Conservation (phyloP, 208 protist species). For the Crithidia bombi region DNA sequence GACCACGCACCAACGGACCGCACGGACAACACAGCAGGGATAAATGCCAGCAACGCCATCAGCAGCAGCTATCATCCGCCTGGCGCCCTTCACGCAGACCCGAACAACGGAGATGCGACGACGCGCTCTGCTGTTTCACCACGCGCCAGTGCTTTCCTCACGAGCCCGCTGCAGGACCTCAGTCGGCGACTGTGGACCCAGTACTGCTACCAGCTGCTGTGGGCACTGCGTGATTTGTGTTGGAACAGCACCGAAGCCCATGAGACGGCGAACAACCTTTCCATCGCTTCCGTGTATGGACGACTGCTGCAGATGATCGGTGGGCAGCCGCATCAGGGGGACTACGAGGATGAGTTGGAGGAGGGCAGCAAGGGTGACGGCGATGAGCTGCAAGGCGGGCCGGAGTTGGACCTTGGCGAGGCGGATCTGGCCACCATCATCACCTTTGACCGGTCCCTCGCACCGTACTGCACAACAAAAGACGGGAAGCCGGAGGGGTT, state of each 20-base stretch:
- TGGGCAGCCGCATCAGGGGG: conserved; percentile 18
- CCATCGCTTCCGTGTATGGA: conserved; percentile 60
- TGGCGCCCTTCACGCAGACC: conserved; percentile 5
- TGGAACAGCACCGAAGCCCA: conserved; percentile 57
- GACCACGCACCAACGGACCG: background rate
- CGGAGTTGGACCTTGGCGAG: conserved; percentile 3
- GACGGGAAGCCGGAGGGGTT: conserved; percentile 27
- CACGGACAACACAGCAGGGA: background rate
- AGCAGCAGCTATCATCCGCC: conserved; percentile 2
- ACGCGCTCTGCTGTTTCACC: conserved; percentile 12
- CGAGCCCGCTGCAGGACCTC: conserved; percentile 25
- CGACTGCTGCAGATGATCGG: conserved; percentile 53
- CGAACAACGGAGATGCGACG: conserved; percentile 11
- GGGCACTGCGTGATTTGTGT: conserved; percentile 57
- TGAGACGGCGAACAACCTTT: conserved; percentile 54
- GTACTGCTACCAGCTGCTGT: conserved; percentile 60
- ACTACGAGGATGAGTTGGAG: conserved; percentile 27
- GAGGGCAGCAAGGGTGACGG: conserved; percentile 9
- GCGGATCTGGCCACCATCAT: conserved; percentile 16
- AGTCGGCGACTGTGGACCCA: conserved; percentile 40
- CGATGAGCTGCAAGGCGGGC: background rate
- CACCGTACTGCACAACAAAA: conserved; percentile 8
- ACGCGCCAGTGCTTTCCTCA: background rate
- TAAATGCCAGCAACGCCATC: background rate
- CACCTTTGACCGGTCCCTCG: conserved; percentile 23